Conservation (phyloP, 805 yeast species). For the Blastobotrys americana region DNA sequence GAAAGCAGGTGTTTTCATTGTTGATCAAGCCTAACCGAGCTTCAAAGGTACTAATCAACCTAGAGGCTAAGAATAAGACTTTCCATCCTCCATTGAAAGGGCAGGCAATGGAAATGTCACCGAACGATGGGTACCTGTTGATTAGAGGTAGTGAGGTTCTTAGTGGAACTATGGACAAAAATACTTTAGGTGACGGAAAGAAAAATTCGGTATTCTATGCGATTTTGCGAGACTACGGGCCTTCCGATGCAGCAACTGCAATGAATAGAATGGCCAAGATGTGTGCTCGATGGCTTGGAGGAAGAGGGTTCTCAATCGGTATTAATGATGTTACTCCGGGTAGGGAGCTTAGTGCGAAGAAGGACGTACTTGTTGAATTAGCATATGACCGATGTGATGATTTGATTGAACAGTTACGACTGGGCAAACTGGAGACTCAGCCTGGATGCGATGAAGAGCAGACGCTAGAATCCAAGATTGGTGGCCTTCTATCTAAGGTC, state of each 20-base stretch:
- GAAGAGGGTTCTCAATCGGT: slow-evolving; percentile 95
- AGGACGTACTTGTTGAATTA: slow-evolving; percentile 80
- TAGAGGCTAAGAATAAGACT: slow-evolving; percentile 92
- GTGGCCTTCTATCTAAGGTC: slow-evolving; percentile 91
- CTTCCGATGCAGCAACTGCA: slow-evolving; percentile 88
- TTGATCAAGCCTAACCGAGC: slow-evolving; percentile 73
- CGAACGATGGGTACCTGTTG: slow-evolving; percentile 90
- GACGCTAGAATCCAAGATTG: slow-evolving; percentile 94
- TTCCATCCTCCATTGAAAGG: slow-evolving; percentile 67
- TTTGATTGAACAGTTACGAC: slow-evolving; percentile 65
- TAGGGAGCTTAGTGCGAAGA: slow-evolving; percentile 58
- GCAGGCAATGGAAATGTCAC: slow-evolving; percentile 88
- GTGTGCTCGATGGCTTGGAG: slow-evolving; percentile 91
- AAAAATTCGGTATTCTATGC: slow-evolving; percentile 95
- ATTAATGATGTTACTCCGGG: slow-evolving; percentile 97
- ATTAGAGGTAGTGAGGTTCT: slow-evolving; percentile 84
- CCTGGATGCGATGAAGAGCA: slow-evolving; percentile 99
- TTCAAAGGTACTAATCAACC: slow-evolving; percentile 76
- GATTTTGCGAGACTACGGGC: slow-evolving; percentile 92
- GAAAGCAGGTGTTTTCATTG: slow-evolving; percentile 88
- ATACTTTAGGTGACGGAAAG: slow-evolving; percentile 94
- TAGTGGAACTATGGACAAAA: slow-evolving; percentile 95
- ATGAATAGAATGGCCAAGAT: slow-evolving; percentile 99
- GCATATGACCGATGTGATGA: slow-evolving; percentile 92
- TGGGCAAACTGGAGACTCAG: slow-evolving; percentile 91